Evolutionary conservation across 768 basidiomycete genomes (phyloP).

Genomic region (Russula lepida): DNA sequence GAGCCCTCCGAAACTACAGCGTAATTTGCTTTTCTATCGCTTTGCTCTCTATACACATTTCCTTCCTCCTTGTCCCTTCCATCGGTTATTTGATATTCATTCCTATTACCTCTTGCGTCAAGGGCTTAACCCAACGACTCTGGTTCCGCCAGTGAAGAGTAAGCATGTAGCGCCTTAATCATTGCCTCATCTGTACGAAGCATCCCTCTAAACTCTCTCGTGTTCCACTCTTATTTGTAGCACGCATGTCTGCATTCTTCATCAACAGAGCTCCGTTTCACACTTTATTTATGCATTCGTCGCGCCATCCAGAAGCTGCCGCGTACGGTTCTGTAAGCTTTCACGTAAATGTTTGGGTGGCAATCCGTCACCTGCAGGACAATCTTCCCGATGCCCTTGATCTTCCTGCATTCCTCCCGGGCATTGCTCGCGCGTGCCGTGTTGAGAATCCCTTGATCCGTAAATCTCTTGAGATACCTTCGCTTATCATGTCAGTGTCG

Average conservation of each 20-base stretch:
- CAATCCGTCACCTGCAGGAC: conserved; percentile 17
- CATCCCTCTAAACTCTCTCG: conserved; percentile 4
- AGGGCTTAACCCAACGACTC: background rate
- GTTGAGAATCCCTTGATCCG: conserved; percentile 17
- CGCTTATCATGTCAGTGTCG: background rate
- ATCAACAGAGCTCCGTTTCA: background rate
- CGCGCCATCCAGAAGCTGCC: conserved; percentile 6
- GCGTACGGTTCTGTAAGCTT: background rate
- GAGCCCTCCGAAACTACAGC: conserved; percentile 17
- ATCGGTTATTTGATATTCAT: conserved; percentile 14
- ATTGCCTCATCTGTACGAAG: conserved; percentile 17
- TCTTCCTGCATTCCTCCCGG: conserved; percentile 19
- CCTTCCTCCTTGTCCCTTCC: background rate
- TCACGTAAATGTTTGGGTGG: background rate
- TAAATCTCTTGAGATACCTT: conserved; percentile 18
- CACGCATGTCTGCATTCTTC: conserved; percentile 9
- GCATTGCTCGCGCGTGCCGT: conserved; percentile 15
- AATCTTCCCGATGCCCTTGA: conserved; percentile 18
- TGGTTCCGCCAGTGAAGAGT: background rate
- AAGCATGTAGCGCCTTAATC: conserved; percentile 15
- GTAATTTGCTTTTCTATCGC: conserved; percentile 7
- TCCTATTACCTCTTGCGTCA: conserved; percentile 7
- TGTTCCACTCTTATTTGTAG: conserved; percentile 13
- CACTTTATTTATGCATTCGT: background rate
- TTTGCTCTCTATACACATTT: background rate